Evolutionary conservation across 108 stramenopile genomes (phyloP), one percentile per base, ranked within the genome.

Genomic region (Fragilariopsis cylindrus): DNA sequence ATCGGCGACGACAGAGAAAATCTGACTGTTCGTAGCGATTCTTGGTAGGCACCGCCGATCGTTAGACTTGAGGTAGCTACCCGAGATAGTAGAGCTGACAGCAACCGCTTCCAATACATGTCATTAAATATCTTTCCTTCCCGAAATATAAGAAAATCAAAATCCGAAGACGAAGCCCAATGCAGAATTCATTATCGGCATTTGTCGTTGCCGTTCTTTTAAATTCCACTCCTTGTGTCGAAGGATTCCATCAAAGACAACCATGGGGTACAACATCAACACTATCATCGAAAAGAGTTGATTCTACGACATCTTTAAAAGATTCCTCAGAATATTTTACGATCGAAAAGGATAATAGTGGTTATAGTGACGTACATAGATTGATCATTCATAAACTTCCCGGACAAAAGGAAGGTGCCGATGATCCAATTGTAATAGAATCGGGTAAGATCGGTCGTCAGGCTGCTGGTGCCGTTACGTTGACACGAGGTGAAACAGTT

Each of bases 381-480:
- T 75, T 93, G 15, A 90, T 81, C 7, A 73, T 93, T 55, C 63
- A 89, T 72, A 76, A 78, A 30, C 72, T 85, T 43, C 86, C 86
- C 11, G 92, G 88, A 7, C 85, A 92, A 72, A 81, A 83, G 4
- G 41, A 57, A 30, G 77, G 30, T 18, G 46, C 63, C 50, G 56
- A 43, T 39, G 21, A 79, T 6, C 78, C 78, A 4, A 75, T 92
- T 54, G 72, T 89, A 43, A 79, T 94, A 49, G 80, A 92, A 81
- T 92, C 91, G 42, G 93, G 93, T 43, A 88, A 90, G 58, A 88
- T 95, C 60, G 94, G 94, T 48, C 87, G 94, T 47, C 94, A 95
- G 63, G 94, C 94, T 41, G 81, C 87, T 12, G 91, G 82, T 41
- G 87, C 94, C 44, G 86, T 95, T 9, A 88, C 88, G 15, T 69